phyloP scores from a whole-genome alignment of 345 rosid genomes.

The Angophora floribunda region DNA sequence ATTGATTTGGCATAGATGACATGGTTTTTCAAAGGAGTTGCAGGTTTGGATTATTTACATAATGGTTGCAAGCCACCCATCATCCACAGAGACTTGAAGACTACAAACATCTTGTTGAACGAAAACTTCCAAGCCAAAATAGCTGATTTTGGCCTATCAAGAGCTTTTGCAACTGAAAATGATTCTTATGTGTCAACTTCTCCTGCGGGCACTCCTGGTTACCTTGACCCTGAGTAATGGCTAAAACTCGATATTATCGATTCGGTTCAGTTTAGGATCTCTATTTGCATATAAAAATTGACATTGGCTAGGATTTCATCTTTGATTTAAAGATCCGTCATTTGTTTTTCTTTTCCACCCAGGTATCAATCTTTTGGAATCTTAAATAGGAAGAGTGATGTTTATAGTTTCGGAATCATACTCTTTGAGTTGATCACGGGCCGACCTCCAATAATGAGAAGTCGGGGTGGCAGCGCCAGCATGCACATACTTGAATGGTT shows the following conservation, averaged over 20 bases:
- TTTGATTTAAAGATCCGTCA: background rate
- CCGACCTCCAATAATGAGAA: conserved; percentile 16
- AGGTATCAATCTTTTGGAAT: background rate
- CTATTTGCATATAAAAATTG: background rate
- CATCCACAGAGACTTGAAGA: conserved; percentile 31
- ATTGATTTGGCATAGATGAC: background rate
- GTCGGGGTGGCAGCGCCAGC: background rate
- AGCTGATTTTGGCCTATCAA: conserved; percentile 43
- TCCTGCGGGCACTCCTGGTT: conserved; percentile 35
- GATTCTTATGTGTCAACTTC: conserved; percentile 19
- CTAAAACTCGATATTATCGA: background rate
- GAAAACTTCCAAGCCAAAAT: conserved; percentile 33
- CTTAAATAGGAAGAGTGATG: conserved; percentile 37
- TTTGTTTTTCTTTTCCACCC: background rate
- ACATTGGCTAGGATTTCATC: background rate
- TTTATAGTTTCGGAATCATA: conserved; percentile 41
- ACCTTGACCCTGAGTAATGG: conserved; percentile 36
- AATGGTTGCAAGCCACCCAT: conserved; percentile 16
- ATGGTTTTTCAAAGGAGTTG: background rate
- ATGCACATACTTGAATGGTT: conserved; percentile 31
- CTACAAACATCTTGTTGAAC: conserved; percentile 32
- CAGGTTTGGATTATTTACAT: conserved; percentile 23
- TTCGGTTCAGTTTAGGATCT: background rate
- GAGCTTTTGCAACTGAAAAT: conserved; percentile 14
- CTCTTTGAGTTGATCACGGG: conserved; percentile 44